phyloP scores from a whole-genome alignment of 2,329 filamentous ascomycete species.

The Onygenales sp. region DNA sequence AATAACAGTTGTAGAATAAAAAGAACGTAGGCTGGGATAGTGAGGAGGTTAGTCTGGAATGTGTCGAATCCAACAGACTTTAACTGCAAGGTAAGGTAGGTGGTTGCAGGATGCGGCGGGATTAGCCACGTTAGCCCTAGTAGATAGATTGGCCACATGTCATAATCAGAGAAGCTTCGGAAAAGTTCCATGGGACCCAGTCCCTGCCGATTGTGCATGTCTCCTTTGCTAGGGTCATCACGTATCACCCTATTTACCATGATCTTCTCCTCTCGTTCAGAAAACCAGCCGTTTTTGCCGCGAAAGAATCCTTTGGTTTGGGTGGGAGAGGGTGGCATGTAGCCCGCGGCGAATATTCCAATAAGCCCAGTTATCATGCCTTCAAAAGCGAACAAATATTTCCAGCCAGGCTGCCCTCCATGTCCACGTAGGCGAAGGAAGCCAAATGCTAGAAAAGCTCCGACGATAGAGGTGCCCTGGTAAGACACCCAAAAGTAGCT shows the following conservation, averaged over 20 bases:
- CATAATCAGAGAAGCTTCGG: constrained; percentile 44
- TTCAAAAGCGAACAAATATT: constrained; percentile 34
- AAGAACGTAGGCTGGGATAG: constrained; percentile 48
- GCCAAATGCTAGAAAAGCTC: constrained; percentile 39
- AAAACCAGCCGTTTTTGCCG: constrained; percentile 57
- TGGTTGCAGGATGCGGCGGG: constrained; percentile 25
- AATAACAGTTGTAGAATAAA: constrained; percentile 49
- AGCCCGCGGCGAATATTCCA: constrained; percentile 47
- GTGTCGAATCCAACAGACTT: constrained; percentile 49
- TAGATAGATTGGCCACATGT: constrained; percentile 49
- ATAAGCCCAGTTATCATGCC: constrained; percentile 45
- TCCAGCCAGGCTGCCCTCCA: constrained; percentile 32
- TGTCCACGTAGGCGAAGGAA: constrained; percentile 30
- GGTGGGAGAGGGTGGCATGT: constrained; percentile 56
- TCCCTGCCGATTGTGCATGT: constrained; percentile 52
- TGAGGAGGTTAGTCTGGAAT: constrained; percentile 54
- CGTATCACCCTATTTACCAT: constrained; percentile 56
- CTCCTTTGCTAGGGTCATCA: constrained; percentile 49
- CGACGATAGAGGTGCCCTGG: constrained; percentile 35
- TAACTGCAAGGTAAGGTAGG: constrained; percentile 32
- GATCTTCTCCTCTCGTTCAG: constrained; percentile 57
- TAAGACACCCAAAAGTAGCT: constrained; percentile 64
- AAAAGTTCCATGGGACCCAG: constrained; percentile 40
- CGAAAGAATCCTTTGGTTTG: constrained; percentile 54
- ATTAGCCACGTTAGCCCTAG: constrained; percentile 38